Evolutionary conservation across 2,329 filamentous ascomycete genomes (phyloP), one percentile per base, ranked within the genome.

Genomic region (Tolypocladium tundrense): DNA sequence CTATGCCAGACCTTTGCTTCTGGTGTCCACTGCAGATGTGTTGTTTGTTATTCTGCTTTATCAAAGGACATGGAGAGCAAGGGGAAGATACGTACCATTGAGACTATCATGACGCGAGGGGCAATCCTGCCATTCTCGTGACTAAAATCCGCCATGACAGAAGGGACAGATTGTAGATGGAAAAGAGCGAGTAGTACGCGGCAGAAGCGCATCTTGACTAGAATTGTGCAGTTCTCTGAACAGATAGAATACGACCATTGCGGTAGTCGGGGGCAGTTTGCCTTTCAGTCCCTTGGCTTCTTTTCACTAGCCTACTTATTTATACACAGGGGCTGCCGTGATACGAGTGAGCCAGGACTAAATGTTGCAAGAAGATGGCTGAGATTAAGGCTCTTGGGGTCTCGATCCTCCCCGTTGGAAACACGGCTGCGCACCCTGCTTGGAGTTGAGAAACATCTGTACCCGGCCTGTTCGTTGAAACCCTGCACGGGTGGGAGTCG

Each of bases 1-100:
- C 73, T 67, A 67, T 84, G 83, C 86, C 85, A 90, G 41, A 80
- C 73, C 39, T 80, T 72, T 10, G 80, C 83, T 72, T 88, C 86
- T 0, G 82, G 82, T 3, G 72, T 70, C 68, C 87, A 88, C 85
- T 87, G 51, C 7, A 6, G 4, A 8, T 3, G 31, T 6, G 7
- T 1, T 31, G 19, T 16, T 35, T 5, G 27, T n/a, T 35, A 51
- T 35, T 11, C 52, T 52, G 14, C n/a, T 42, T n/a, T 43, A n/a
- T 3, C 1, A 39, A 40, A 43, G 3, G 11, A 21, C 37, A 1
- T 19, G 13, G 2, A 19, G 27, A 35, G 9, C 8, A 16, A 13
- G 35, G 10, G 7, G 48, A 13, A 35, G 21, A 19, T 16, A 42
- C 55, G 6, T 45, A 48, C 58, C 52, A 51, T 57, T 31, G 58